These are phyloP conservation scores for Termitomyces heimii DNA, from an alignment of 768 basidiomycete genomes.

Conservation along the genomic window DNA sequence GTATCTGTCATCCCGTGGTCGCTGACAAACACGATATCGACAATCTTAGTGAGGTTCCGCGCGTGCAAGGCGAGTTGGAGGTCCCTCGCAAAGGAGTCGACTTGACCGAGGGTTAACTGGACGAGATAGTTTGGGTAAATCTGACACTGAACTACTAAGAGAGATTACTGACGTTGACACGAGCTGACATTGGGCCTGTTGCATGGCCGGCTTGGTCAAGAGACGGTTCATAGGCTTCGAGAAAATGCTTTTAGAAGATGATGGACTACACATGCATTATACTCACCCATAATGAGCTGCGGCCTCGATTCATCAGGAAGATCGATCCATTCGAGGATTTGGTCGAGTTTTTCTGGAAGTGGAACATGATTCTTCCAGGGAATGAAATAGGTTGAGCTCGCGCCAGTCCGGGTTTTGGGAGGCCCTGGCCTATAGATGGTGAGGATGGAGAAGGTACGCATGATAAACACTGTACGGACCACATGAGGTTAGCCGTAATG, in stretches of 20 bases:
- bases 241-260: slow-evolving; percentile 15
- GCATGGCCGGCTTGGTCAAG: slow-evolving; percentile 82
- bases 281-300: slow-evolving; percentile 64
- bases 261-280: background rate
- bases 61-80: slow-evolving; percentile 56
- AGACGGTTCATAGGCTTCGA: slow-evolving; percentile 74
- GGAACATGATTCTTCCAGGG: slow-evolving; percentile 75
- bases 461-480: slow-evolving; percentile 41
- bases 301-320: slow-evolving; percentile 66
- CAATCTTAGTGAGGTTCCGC: slow-evolving; percentile 76
- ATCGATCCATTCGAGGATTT: slow-evolving; percentile 81
- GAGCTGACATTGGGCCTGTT: slow-evolving; percentile 60
- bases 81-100: slow-evolving; percentile 72
- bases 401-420: slow-evolving; percentile 58
- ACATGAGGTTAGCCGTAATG: slow-evolving; percentile 86
- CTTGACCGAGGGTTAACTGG: slow-evolving; percentile 56
- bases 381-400: slow-evolving; percentile 66
- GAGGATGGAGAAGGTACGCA: background rate
- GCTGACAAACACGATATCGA: slow-evolving; percentile 86
- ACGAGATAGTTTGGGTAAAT: background rate
- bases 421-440: slow-evolving; percentile 68
- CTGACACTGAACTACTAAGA: background rate
- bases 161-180: slow-evolving; percentile 55
- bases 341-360: slow-evolving; percentile 63
- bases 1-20: slow-evolving; percentile 94